Evolutionary conservation across 2,329 filamentous ascomycete species (phyloP).

Genomic region (Fusarium gaditjirri): DNA sequence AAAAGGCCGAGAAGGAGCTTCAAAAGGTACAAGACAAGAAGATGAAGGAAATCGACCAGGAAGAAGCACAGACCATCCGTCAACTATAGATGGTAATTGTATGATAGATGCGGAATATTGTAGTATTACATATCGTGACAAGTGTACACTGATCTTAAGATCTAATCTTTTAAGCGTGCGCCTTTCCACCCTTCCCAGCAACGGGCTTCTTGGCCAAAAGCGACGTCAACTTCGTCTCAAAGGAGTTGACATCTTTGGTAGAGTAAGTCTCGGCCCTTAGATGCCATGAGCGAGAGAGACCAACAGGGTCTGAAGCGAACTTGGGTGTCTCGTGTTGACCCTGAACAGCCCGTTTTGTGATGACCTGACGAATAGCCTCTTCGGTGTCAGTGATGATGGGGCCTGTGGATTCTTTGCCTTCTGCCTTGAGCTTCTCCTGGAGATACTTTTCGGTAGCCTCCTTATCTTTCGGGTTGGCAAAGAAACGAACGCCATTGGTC

Average conservation of each 20-base stretch:
- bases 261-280: conserved; percentile 53
- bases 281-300: conserved; percentile 51
- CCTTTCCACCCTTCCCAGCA: conserved; percentile 38
- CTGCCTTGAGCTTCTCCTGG: conserved; percentile 39
- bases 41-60: conserved; percentile 60
- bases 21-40: conserved; percentile 64
- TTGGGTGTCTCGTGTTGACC: conserved; percentile 52
- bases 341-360: conserved; percentile 48
- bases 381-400: conserved; percentile 49
- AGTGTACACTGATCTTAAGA: conserved; percentile 42
- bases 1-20: conserved; percentile 59
- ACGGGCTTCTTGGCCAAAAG: conserved; percentile 42
- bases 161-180: conserved; percentile 38
- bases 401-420: conserved; percentile 32
- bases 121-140: conserved; percentile 46
- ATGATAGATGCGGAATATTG: conserved; percentile 37
- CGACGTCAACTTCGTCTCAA: conserved; percentile 54
- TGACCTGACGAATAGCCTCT: conserved; percentile 48
- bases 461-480: conserved; percentile 41
- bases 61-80: conserved; percentile 61
- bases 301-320: conserved; percentile 49
- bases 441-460: conserved; percentile 48
- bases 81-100: conserved; percentile 45
- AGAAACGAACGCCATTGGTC: conserved; percentile 42
- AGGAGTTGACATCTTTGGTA: conserved; percentile 48